Conservation (phyloP, 306 rosid genomes). For the Cucurbita maxima region DNA sequence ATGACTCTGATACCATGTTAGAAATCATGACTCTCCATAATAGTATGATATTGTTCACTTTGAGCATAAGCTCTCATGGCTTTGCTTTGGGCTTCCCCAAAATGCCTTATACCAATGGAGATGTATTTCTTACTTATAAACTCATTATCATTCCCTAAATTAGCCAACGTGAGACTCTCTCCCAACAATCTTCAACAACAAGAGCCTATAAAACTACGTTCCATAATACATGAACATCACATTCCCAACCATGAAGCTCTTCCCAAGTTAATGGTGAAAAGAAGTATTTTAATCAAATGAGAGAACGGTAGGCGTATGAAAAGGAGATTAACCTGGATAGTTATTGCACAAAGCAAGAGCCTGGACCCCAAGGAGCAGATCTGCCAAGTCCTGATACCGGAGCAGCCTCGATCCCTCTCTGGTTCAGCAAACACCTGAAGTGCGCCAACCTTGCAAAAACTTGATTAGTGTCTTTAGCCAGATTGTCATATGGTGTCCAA, state of each 20-base stretch:
- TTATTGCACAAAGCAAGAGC: constrained; percentile 25
- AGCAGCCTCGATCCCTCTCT: constrained; percentile 32
- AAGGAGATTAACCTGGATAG: background rate
- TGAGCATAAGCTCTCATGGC: too few species aligned
- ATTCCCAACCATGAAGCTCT: background rate
- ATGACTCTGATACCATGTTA: too few species aligned
- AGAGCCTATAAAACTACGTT: background rate
- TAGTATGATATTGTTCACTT: too few species aligned
- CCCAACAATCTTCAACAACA: too few species aligned
- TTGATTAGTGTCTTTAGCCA: constrained; percentile 22
- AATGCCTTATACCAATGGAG: too few species aligned
- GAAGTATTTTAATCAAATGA: background rate
- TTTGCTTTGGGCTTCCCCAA: too few species aligned
- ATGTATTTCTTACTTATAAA: too few species aligned
- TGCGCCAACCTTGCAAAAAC: constrained; percentile 27
- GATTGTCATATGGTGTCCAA: constrained; percentile 25
- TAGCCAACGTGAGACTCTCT: too few species aligned
- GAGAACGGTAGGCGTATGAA: background rate
- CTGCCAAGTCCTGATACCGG: constrained; percentile 27
- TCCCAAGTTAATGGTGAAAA: background rate
- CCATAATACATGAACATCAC: background rate
- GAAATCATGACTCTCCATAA: too few species aligned
- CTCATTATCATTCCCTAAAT: too few species aligned
- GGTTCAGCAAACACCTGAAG: constrained; percentile 30
- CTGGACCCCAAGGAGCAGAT: constrained; percentile 23